A percentile compares a stretch with the other conserved stretches of the same genome.
Conservation (phyloP, 2,329 filamentous ascomycete species). For the Gliomastix tumulicola region DNA sequence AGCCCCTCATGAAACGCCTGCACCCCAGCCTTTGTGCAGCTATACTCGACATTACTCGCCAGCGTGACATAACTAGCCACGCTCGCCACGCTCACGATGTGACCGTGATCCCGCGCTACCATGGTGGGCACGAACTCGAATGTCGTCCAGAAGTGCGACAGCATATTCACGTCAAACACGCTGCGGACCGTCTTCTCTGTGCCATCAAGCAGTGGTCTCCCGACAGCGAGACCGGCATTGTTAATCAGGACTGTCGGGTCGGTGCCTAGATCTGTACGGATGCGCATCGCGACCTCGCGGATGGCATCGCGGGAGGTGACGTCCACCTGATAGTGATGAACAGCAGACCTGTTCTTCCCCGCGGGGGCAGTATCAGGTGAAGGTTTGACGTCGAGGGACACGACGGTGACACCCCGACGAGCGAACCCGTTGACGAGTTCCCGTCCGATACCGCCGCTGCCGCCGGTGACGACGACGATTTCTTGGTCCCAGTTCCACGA, state of each 20-base stretch:
- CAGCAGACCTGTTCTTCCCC: constrained; percentile 49
- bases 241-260: constrained; percentile 65
- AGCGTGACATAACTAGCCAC: constrained; percentile 53
- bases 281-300: constrained; percentile 37
- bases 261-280: constrained; percentile 51
- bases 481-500: constrained; percentile 61
- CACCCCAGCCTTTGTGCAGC: constrained; percentile 57
- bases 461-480: constrained; percentile 68
- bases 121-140: constrained; percentile 63
- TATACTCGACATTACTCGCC: constrained; percentile 62
- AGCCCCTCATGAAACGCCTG: constrained; percentile 63
- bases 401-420: constrained; percentile 57
- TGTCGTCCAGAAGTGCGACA: constrained; percentile 59
- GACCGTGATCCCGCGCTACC: constrained; percentile 58
- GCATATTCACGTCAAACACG: constrained; percentile 64
- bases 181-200: constrained; percentile 52
- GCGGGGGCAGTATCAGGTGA: constrained; percentile 4
- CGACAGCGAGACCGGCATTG: constrained; percentile 59
- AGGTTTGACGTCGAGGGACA: constrained; percentile 63
- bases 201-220: constrained; percentile 52
- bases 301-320: constrained; percentile 53
- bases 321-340: constrained; percentile 66
- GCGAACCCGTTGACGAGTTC: constrained; percentile 58
- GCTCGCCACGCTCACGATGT: constrained; percentile 64
- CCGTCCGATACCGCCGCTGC: constrained; percentile 66